Conservation (phyloP, 345 rosid genomes). For the Boechera retrofracta region DNA sequence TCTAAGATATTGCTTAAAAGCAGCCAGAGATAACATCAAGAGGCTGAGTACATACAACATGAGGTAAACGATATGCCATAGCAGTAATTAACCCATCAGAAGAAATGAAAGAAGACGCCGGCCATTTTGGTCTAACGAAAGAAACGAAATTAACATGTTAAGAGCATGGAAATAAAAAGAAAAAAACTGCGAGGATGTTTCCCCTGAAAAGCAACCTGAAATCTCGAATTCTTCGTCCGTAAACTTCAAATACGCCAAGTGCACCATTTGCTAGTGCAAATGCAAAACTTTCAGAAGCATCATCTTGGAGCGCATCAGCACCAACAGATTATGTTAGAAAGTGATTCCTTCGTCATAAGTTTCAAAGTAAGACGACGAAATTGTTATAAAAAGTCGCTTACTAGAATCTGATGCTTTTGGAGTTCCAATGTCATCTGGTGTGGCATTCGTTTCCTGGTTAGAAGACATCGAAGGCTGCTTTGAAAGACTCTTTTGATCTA, state of each 20-base stretch:
- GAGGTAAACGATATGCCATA: conserved; percentile 88
- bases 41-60: conserved; percentile 69
- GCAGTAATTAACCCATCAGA: conserved; percentile 88
- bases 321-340: conserved; percentile 47
- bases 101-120: conserved; percentile 76
- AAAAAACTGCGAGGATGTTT: background rate
- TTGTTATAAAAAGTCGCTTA: conserved; percentile 42
- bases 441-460: conserved; percentile 44
- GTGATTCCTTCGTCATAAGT: conserved; percentile 15
- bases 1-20: conserved; percentile 21
- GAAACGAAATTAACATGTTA: conserved; percentile 33
- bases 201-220: conserved; percentile 58
- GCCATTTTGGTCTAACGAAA: conserved; percentile 86
- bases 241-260: conserved; percentile 92
- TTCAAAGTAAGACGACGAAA: conserved; percentile 6
- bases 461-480: conserved; percentile 52
- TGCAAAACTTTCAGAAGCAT: conserved; percentile 78
- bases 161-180: background rate
- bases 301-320: conserved; percentile 69
- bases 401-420: conserved; percentile 62
- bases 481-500: conserved; percentile 57
- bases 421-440: conserved; percentile 55
- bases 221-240: conserved; percentile 85
- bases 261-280: conserved; percentile 93
- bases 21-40: conserved; percentile 30